phyloP scores from a whole-genome alignment of 1,284 basidiomycete genomes.

The Ustilago shanxiensis region DNA sequence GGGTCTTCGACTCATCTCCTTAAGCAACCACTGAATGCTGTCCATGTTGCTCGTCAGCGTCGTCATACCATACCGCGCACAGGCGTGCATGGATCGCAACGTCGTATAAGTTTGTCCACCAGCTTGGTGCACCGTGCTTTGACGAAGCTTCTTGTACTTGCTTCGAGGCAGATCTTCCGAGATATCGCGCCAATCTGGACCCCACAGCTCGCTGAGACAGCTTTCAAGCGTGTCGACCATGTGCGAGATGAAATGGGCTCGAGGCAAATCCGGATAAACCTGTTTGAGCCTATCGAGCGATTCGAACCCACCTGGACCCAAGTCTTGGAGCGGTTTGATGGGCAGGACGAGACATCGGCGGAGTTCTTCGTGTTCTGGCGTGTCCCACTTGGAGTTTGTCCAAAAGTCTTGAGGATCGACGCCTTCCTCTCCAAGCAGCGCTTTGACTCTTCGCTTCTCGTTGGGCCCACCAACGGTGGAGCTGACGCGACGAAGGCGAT shows the following conservation, averaged over 20 bases:
- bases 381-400: conserved; percentile 41
- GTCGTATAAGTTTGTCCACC: conserved; percentile 43
- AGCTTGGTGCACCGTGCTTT: conserved; percentile 37
- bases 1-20: conserved; percentile 40
- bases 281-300: conserved; percentile 20
- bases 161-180: conserved; percentile 34
- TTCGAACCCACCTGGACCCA: conserved; percentile 34
- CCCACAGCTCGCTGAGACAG: conserved; percentile 44
- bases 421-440: conserved; percentile 36
- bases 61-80: conserved; percentile 46
- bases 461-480: conserved; percentile 46
- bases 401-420: conserved; percentile 38
- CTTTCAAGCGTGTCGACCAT: conserved; percentile 39
- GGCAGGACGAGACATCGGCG: conserved; percentile 33
- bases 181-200: conserved; percentile 41
- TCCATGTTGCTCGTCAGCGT: conserved; percentile 57
- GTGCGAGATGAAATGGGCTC: conserved; percentile 49
- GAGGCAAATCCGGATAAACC: conserved; percentile 38
- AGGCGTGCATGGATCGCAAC: conserved; percentile 29
- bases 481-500: conserved; percentile 40
- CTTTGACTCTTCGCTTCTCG: conserved; percentile 46
- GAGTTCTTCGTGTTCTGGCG: conserved; percentile 15
- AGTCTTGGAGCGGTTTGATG: conserved; percentile 32
- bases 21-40: conserved; percentile 58
- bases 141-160: conserved; percentile 41